A percentile compares a stretch with the other conserved stretches of the same genome.
phyloP scores from a whole-genome alignment of 2,329 filamentous ascomycete genomes.

The Trichoderma lentiforme region DNA sequence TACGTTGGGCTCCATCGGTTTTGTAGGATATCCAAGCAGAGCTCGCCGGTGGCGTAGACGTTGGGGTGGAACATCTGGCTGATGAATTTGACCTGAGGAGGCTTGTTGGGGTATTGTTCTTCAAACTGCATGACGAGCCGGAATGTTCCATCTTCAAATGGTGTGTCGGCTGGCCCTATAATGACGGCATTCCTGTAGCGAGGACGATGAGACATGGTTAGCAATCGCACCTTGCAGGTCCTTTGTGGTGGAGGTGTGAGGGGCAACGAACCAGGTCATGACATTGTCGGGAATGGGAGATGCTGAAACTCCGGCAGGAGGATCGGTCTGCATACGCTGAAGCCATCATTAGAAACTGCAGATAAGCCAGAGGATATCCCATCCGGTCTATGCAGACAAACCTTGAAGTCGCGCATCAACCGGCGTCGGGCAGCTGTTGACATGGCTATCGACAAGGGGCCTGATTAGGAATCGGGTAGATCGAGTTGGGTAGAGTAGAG shows the following conservation, averaged over 20 bases:
- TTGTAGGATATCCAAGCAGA: constrained; percentile 94
- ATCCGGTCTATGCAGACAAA: constrained; percentile 41
- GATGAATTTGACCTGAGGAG: constrained; percentile 96
- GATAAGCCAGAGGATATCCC: neutral
- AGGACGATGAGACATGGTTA: constrained; percentile 21
- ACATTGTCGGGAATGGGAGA: constrained; percentile 95
- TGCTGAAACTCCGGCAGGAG: constrained; percentile 92
- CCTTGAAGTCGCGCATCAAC: constrained; percentile 99
- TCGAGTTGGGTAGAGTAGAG: neutral
- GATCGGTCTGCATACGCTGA: constrained; percentile 98
- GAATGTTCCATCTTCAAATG: constrained; percentile 98
- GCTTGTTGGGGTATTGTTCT: constrained; percentile 98
- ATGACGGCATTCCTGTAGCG: constrained; percentile 88
- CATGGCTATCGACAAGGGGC: constrained; percentile 40
- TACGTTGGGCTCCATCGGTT: constrained; percentile 99
- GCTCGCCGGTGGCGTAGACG: constrained; percentile 93
- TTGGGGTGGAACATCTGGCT: constrained; percentile 99
- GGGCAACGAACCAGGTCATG: constrained; percentile 76
- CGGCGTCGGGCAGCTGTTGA: constrained; percentile 93
- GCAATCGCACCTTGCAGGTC: neutral
- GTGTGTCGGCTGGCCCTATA: constrained; percentile 92
- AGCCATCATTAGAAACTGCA: constrained; percentile 18
- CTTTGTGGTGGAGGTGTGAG: neutral
- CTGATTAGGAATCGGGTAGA: constrained; percentile 4
- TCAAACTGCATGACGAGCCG: constrained; percentile 98